phyloP scores from a whole-genome alignment of 2,329 filamentous ascomycete genomes.

The Arthrobotrys megalospora region DNA sequence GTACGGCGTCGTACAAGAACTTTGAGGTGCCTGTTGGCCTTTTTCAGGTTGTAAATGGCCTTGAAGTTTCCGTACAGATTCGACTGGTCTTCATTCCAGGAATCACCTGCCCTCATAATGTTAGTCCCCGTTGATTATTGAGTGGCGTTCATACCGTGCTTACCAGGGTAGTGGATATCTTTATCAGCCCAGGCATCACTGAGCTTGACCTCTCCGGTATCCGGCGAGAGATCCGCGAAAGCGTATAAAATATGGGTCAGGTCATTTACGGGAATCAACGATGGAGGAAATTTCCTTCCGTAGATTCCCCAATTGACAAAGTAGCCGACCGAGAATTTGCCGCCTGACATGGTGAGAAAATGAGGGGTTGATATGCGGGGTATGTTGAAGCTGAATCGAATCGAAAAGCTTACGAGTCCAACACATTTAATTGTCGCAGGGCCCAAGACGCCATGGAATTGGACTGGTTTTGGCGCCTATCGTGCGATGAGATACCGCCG shows the following conservation, averaged over 20 bases:
- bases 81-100: slow-evolving; percentile 69
- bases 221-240: slow-evolving; percentile 32
- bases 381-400: background rate
- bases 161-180: slow-evolving; percentile 40
- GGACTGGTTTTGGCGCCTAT: too few relatives aligned
- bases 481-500: too few relatives aligned
- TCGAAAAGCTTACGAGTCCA: background rate
- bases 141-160: background rate
- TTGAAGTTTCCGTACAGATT: slow-evolving; percentile 81
- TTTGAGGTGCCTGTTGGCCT: slow-evolving; percentile 82
- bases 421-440: slow-evolving; percentile 2
- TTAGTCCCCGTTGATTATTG: background rate
- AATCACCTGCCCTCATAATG: slow-evolving; percentile 10
- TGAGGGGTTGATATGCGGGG: slow-evolving; percentile 14
- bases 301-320: slow-evolving; percentile 78
- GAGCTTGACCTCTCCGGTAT: slow-evolving; percentile 33
- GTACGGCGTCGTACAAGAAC: slow-evolving; percentile 70
- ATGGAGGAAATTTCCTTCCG: slow-evolving; percentile 83
- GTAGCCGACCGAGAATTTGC: slow-evolving; percentile 35
- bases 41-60: slow-evolving; percentile 82
- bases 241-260: slow-evolving; percentile 89
- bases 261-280: slow-evolving; percentile 83
- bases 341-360: slow-evolving; percentile 20
- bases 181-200: slow-evolving; percentile 33
- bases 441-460: too few relatives aligned